Evolutionary conservation across 1,284 basidiomycete species (phyloP).

Genomic region (Grifola frondosa): DNA sequence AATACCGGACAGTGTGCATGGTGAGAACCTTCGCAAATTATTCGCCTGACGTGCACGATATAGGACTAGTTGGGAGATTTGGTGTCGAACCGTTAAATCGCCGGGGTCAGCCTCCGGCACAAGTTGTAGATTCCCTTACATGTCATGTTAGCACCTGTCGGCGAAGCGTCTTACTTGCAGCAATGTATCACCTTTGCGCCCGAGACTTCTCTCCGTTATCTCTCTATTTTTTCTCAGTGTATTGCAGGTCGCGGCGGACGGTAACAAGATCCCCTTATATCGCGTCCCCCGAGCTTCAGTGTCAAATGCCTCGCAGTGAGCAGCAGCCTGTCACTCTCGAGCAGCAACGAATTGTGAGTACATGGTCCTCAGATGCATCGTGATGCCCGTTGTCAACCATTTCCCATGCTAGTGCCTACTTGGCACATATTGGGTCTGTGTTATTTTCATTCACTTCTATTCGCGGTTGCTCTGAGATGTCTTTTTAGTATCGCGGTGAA

Average conservation of each 20-base stretch:
- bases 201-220: constrained; percentile 1
- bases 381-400: constrained; percentile 6
- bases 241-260: constrained; percentile 3
- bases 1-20: no score
- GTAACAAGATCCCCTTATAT: constrained; percentile 31
- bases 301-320: constrained; percentile 25
- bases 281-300: constrained; percentile 25
- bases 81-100: background rate
- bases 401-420: constrained; percentile 38
- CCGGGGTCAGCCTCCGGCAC: constrained; percentile 1
- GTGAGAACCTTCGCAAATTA: no score
- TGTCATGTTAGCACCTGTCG: background rate
- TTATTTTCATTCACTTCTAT: constrained; percentile 7
- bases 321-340: constrained; percentile 31
- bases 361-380: background rate
- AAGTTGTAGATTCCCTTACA: background rate
- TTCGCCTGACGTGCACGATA: no score
- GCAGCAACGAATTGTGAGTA: constrained; percentile 39
- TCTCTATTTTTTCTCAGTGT: constrained; percentile 5
- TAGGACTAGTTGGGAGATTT: background rate
- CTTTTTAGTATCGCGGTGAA: constrained; percentile 41
- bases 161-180: constrained; percentile 1
- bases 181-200: background rate
- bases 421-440: constrained; percentile 37
- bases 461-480: constrained; percentile 8